These are phyloP conservation scores for Penicillium sp. DNA, from an alignment of 2,329 filamentous ascomycete species.

Conservation along the genomic window DNA sequence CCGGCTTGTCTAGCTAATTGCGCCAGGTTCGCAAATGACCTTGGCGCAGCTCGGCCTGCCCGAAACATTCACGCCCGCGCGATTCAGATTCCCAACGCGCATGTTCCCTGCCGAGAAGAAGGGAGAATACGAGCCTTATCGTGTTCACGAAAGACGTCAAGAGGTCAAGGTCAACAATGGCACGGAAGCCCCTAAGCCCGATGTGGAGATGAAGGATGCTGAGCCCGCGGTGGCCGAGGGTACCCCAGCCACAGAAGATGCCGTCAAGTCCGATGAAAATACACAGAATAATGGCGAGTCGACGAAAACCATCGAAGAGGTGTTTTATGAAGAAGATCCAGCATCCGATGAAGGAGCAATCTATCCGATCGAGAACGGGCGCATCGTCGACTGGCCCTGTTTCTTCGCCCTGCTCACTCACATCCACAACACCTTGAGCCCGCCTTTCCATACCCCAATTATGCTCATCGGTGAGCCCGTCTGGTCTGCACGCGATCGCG, in stretches of 20 bases:
- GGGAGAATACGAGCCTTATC: constrained; percentile 78
- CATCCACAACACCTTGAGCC: constrained; percentile 83
- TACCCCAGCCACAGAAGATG: constrained; percentile 14
- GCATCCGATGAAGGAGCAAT: constrained; percentile 85
- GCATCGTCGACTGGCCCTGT: constrained; percentile 84
- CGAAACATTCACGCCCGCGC: constrained; percentile 88
- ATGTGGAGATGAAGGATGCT: constrained; percentile 49
- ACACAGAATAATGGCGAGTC: constrained; percentile 25
- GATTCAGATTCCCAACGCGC: constrained; percentile 80
- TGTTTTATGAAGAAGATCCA: constrained; percentile 81
- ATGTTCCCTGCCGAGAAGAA: constrained; percentile 82
- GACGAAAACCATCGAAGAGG: constrained; percentile 44
- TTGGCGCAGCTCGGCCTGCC: constrained; percentile 86
- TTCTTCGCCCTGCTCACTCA: constrained; percentile 93
- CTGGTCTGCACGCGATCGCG: constrained; percentile 85
- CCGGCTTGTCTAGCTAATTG: constrained; percentile 46
- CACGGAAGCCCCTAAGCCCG: constrained; percentile 33
- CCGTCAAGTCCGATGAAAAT: constrained; percentile 31
- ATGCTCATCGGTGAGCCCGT: constrained; percentile 84
- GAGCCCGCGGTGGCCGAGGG: constrained; percentile 23
- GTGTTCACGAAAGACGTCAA: constrained; percentile 60
- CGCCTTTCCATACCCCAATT: constrained; percentile 91
- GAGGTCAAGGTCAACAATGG: constrained; percentile 31
- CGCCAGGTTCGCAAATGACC: constrained; percentile 77
- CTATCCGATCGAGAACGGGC: constrained; percentile 78